Evolutionary conservation across 768 basidiomycete genomes (phyloP), one percentile per base, ranked within the genome.

Genomic region (Butyriboletus loyo): DNA sequence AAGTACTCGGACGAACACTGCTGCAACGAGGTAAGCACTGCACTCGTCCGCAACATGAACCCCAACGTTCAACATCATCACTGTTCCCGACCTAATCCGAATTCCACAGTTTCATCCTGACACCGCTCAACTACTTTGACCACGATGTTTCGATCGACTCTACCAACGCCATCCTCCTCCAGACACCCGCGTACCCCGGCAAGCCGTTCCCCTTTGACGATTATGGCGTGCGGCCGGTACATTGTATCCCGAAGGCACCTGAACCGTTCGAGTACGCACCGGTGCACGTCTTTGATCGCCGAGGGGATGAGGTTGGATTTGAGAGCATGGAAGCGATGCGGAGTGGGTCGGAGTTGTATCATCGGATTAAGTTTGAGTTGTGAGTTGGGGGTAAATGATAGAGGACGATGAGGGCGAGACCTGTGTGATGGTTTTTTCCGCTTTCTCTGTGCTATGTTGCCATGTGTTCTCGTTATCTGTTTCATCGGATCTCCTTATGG

Each of bases 81-180:
- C n/a, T 13, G 5, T 49, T 35, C 31, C 24, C 34, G 14, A 31
- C 28, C 14, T 19, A 17, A 30, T 21, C 31, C 7, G 25, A 35
- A 37, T 43, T 35, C 43, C 0, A 10, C 44, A 82, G 81, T 58
- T 81, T 86, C 63, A 70, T 83, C 52, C 64, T 86, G 14, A 77
- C 80, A 0, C 85, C 83, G 4, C 72, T 84, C 57, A 86, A 86
- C 66, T 86, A 79, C 72, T 83, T 83, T 65, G 84, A 86, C 61
- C 71, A 74, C 46, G 84, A 86, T 60, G 71, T 82, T 48, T 81
- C 83, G 13, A 75, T 84, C 68, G 83, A 84, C 46, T 75, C 76
- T 15, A 66, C 66, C 52, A 83, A 84, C 46, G 77, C 81, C 19
- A 73, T 84, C 49, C 59, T 82, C 11, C 67, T 83, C 32, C 66